Percentiles rank a stretch among this genome's conserved stretches.
Evolutionary conservation across 257 asterid species (phyloP).

Genomic region (Perilla frutescens): DNA sequence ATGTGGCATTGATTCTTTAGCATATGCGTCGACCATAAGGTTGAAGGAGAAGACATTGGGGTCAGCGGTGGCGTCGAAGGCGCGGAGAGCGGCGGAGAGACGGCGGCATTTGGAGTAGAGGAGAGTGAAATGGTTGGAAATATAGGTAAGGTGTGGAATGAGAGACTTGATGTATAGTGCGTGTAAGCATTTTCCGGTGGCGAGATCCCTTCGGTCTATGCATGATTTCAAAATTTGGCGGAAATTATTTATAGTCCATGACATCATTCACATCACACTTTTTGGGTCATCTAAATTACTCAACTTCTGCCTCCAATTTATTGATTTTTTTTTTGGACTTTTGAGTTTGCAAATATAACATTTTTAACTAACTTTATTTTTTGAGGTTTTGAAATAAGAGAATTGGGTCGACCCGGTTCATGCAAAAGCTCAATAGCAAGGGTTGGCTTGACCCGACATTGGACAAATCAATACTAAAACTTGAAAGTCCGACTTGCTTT

Average conservation of each 20-base stretch:
- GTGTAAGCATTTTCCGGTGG: conserved; percentile 68
- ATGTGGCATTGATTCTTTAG: conserved; percentile 52
- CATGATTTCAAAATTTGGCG: conserved; percentile 63
- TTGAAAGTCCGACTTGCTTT: no score
- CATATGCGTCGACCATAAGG: conserved; percentile 65
- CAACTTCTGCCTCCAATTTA: no score
- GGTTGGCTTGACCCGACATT: no score
- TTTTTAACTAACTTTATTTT: no score
- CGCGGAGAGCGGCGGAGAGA: conserved; percentile 56
- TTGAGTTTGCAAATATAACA: no score
- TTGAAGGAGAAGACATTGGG: conserved; percentile 84
- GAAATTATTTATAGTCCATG: conserved; percentile 41
- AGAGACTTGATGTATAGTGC: conserved; percentile 55
- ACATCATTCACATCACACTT: background rate
- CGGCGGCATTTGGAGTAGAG: conserved; percentile 76
- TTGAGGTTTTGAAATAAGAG: no score
- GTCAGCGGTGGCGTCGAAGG: conserved; percentile 49
- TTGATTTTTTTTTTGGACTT: no score
- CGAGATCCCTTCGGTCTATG: conserved; percentile 56
- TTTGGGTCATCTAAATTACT: conserved; percentile 51
- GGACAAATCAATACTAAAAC: no score
- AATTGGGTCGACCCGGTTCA: no score
- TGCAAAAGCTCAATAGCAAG: no score
- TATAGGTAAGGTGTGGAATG: conserved; percentile 58
- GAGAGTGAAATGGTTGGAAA: conserved; percentile 82